Conservation (phyloP, 1,284 basidiomycete species). For the Schizophyllum amplum region DNA sequence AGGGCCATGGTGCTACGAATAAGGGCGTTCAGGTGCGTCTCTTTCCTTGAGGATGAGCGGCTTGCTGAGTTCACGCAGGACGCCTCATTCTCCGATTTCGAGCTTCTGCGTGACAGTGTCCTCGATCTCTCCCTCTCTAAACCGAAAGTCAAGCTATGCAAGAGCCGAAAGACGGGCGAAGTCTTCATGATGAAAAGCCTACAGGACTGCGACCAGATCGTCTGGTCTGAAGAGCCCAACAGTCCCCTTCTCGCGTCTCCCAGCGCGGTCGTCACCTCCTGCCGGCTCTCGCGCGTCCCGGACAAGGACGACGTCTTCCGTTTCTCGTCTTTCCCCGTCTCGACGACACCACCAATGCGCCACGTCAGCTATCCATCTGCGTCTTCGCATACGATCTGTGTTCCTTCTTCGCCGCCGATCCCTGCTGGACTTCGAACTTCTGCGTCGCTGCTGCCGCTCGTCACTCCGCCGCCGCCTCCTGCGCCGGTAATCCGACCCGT, state of each 20-base stretch:
- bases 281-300: not conserved
- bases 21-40: not conserved
- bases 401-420: not conserved
- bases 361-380: not conserved
- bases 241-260: not conserved
- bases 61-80: not conserved
- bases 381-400: not conserved
- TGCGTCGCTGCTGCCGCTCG: not conserved
- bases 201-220: not conserved
- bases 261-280: not conserved
- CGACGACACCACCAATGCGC: not conserved
- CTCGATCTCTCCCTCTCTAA: not conserved
- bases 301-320: not conserved
- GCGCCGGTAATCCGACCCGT: not conserved
- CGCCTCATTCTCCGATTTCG: not conserved
- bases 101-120: not conserved
- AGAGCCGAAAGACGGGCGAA: not conserved
- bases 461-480: not conserved
- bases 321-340: not conserved
- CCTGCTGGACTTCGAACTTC: not conserved
- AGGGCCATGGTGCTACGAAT: not conserved
- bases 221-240: not conserved
- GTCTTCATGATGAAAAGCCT: not conserved
- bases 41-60: not conserved
- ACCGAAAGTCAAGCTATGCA: not conserved